phyloP scores from a whole-genome alignment of 176 grass and related monocot genomes.

The Musa itinerans region DNA sequence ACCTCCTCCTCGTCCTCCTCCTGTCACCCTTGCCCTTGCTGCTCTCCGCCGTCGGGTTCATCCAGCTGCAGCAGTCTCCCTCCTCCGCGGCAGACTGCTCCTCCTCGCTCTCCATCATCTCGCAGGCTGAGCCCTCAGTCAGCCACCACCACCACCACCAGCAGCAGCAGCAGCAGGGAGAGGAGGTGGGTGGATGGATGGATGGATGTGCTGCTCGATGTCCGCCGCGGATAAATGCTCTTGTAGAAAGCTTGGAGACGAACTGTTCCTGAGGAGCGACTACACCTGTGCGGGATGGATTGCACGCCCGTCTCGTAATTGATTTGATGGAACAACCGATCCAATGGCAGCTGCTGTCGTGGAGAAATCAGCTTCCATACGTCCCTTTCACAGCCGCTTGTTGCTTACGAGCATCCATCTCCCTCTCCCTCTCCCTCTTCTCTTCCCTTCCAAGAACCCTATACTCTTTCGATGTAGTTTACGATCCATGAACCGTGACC shows the following conservation, averaged over 20 bases:
- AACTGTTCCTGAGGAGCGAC: not conserved
- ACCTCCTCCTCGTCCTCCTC: conserved; percentile 81
- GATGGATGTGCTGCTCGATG: not conserved
- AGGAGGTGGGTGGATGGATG: not conserved
- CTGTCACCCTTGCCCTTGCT: conserved; percentile 28
- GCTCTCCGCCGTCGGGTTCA: conserved; percentile 18
- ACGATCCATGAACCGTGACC: no score
- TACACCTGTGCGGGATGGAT: conserved; percentile 12
- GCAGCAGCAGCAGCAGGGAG: not conserved
- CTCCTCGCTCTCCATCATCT: conserved; percentile 48
- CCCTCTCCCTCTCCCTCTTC: not conserved
- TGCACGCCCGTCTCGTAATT: conserved; percentile 26
- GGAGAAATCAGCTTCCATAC: conserved; percentile 7
- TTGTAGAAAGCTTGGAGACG: conserved; percentile 1
- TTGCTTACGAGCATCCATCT: not conserved
- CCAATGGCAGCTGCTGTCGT: conserved; percentile 37
- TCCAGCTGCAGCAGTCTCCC: conserved; percentile 29
- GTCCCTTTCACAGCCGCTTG: not conserved
- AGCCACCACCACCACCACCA: not conserved
- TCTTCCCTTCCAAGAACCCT: not conserved
- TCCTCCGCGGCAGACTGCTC: conserved; percentile 36
- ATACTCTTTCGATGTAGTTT: no score
- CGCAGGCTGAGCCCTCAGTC: not conserved
- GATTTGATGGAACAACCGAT: conserved; percentile 25
- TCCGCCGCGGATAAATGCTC: not conserved